Evolutionary conservation across 2,329 filamentous ascomycete genomes (phyloP), one percentile per base, ranked within the genome.

Genomic region (Trichoderma breve): DNA sequence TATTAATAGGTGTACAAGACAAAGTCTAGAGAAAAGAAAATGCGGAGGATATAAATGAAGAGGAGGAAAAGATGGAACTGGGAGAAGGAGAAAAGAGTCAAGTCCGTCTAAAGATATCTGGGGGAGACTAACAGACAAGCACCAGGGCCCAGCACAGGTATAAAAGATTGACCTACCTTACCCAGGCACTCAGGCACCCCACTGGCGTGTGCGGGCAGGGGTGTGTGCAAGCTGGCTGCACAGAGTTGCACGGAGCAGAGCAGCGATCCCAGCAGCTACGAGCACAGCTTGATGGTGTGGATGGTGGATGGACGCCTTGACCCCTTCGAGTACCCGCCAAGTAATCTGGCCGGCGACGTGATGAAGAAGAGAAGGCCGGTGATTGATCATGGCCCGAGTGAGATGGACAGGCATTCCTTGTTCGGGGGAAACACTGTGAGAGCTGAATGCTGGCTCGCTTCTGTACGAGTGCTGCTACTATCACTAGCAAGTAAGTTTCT

Each of bases 91-190:
- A 71, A 43, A 34, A 36, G 62, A 70, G 58, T 43, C 68, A 62
- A 21, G 36, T 39, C 55, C 39, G 63, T 68, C 72, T 63, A 71
- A 57, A 73, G 63, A 73, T 73, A 71, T 68, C 68, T 65, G 72
- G 71, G 69, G 63, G 68, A 73, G 68, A 60, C 60, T 60, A 71
- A 65, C 70, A 67, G 32, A 61, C 32, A 32, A 65, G 69, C 69
- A 57, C 18, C 51, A 3, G 21, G 43, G n/a, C 32, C 28, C 30
- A 32, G 8, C 30, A 58, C 55, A 60, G 58, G 47, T 34, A 63
- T 63, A 34, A 60, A 61, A 51, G 43, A 21, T 51, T 21, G 21
- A 51, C 39, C 39, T 43, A n/a, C 15, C 57, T 30, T 43, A n/a
- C 32, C 24, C 34, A 24, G 32, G 47, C 47, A 57, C 47, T 57